Evolutionary conservation across 140 eudicot genomes (phyloP).

Genomic region (Stevia rebaudiana): DNA sequence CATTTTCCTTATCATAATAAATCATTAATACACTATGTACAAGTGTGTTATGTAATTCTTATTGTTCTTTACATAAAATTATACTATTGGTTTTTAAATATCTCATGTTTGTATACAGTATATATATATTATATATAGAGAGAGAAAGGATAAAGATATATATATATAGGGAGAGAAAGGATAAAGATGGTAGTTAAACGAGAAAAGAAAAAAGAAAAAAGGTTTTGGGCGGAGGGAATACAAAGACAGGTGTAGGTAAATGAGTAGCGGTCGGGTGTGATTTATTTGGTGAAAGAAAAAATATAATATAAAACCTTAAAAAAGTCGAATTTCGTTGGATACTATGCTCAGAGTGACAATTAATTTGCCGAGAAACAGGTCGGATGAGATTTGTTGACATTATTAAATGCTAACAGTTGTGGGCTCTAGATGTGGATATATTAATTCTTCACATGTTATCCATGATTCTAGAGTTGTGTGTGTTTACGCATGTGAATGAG

Average conservation of each 20-base stretch:
- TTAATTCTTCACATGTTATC: constrained; percentile 36
- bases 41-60: too few species aligned
- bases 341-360: constrained; percentile 22
- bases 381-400: not conserved
- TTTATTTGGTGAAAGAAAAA: constrained; percentile 10
- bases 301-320: constrained; percentile 19
- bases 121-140: too few species aligned
- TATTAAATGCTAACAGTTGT: constrained; percentile 14
- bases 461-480: not conserved
- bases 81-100: too few species aligned
- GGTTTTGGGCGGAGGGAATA: constrained; percentile 15
- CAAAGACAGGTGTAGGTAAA: constrained; percentile 21
- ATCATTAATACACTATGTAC: too few species aligned
- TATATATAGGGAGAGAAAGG: too few species aligned
- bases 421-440: constrained; percentile 25
- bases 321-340: constrained; percentile 30
- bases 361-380: not conserved
- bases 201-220: constrained; percentile 13
- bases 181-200: constrained; percentile 23
- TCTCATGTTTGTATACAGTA: too few species aligned
- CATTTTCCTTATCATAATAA: too few species aligned
- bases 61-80: too few species aligned
- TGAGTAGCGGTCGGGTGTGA: constrained; percentile 17
- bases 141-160: not conserved
- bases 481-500: not conserved